Conservation (phyloP, 495 filamentous ascomycete genomes). For the Xylaria intraflava region DNA sequence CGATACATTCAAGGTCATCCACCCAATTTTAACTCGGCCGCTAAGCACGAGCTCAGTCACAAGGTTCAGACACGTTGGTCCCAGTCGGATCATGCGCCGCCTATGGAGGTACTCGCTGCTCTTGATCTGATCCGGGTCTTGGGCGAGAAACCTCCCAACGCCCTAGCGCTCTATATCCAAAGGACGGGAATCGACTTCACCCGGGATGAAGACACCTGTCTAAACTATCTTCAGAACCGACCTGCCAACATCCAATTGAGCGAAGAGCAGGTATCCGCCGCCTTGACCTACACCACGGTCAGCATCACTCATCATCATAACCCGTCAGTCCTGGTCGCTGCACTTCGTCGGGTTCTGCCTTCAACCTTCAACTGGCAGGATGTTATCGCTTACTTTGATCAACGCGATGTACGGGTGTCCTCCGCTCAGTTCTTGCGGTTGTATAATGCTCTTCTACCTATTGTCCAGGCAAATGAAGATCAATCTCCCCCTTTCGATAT, state of each 20-base stretch:
- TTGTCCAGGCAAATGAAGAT: conserved; percentile 47
- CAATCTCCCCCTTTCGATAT: conserved; percentile 54
- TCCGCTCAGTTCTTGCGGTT: conserved; percentile 72
- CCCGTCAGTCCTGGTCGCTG: conserved; percentile 62
- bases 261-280: conserved; percentile 75
- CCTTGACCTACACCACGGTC: conserved; percentile 69
- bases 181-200: conserved; percentile 60
- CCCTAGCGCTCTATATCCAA: conserved; percentile 71
- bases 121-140: conserved; percentile 67
- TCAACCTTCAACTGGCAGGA: conserved; percentile 73
- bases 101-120: conserved; percentile 65
- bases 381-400: conserved; percentile 77
- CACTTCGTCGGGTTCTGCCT: conserved; percentile 38
- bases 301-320: conserved; percentile 68
- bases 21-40: conserved; percentile 68
- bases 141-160: conserved; percentile 51
- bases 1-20: conserved; percentile 76
- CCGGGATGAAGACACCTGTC: conserved; percentile 42
- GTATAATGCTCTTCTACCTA: conserved; percentile 64
- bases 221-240: conserved; percentile 53
- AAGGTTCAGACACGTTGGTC: conserved; percentile 62
- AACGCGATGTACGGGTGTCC: conserved; percentile 65
- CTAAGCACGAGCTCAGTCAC: conserved; percentile 59
- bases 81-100: conserved; percentile 51
- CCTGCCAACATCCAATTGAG: conserved; percentile 61